Base-by-base conservation (phyloP, 2,329 filamentous ascomycete genomes). In the Xylaria sp. region DNA sequence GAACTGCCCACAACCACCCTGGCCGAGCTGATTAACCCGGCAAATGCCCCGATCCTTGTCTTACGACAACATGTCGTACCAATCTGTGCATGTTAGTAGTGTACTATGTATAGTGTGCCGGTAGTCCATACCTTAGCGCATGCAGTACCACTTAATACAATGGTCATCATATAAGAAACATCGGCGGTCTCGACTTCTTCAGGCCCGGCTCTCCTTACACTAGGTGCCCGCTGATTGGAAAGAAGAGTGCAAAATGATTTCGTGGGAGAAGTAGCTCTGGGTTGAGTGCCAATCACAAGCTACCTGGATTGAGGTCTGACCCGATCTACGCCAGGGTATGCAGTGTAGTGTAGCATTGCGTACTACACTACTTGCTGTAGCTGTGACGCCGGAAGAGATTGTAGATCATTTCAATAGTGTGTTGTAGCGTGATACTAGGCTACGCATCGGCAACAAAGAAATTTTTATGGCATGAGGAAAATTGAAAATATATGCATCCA, bases 1-100 rank as follows among this genome's bases (percentile, higher is more conserved):
- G 63, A 64, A 65, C 31, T 61, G 63, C 68, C 38, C 53, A 17
- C 11, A 64, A 65, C 26, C 33, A 64, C 63, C 63, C 63, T 53
- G 26, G 66, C 48, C n/a, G 40, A 66, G 54, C 61, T 63, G 65
- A 48, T 44, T 44, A 38, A 20, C 51, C 31, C 51, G 51, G 51
- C 51, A 38, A 38, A 53, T 33, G 49, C 49, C 26, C 49, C 49
- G 49, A 33, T 53, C 49, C 49, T 28, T 53, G 49, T 31, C 15
- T 9, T 26, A 33, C 33, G 33, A 33, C 33, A 33, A 33, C 7
- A 10, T 33, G 33, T 33, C 33, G 33, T 33, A 33, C 23, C 26
- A n/a, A 31, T 28, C 49, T 36, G 20, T 54, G 31, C 2, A 54
- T 33, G 28, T 15, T 2, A 17, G 23, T 48, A 48, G 10, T 44